Evolutionary conservation across 371 early-diverging fungal genomes (phyloP).

Genomic region (Smittium culicis): DNA sequence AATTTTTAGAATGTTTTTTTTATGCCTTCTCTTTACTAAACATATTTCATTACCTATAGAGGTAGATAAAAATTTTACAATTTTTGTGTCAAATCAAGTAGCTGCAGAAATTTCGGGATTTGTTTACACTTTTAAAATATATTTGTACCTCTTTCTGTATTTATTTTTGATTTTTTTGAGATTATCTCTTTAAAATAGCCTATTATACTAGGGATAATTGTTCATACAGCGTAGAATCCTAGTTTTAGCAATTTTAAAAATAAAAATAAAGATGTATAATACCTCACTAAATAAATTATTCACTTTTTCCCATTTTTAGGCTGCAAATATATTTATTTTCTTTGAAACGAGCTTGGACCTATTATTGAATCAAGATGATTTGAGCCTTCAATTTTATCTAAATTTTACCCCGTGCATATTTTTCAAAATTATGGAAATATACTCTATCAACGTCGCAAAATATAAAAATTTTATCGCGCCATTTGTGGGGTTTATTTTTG

Average conservation of each 20-base stretch:
- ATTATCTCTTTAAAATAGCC: background rate
- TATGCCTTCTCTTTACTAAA: background rate
- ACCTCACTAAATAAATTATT: background rate
- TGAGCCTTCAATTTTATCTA: background rate
- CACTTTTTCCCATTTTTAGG: background rate
- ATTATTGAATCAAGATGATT: background rate
- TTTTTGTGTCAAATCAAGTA: background rate
- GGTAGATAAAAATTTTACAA: background rate
- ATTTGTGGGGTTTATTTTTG: slow-evolving; percentile 2
- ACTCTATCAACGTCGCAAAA: background rate
- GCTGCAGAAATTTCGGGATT: background rate
- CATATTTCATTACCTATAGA: background rate
- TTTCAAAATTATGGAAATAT: background rate
- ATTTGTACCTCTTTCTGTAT: background rate
- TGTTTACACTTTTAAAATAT: background rate
- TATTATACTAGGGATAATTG: background rate
- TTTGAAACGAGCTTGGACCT: background rate
- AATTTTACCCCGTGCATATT: background rate
- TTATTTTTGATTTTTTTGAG: background rate
- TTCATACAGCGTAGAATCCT: background rate
- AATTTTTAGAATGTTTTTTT: background rate
- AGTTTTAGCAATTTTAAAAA: background rate
- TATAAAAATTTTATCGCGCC: background rate
- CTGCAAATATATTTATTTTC: background rate
- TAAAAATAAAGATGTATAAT: background rate